Conservation (phyloP, 2,329 filamentous ascomycete species). For the Cladophialophora carrionii region DNA sequence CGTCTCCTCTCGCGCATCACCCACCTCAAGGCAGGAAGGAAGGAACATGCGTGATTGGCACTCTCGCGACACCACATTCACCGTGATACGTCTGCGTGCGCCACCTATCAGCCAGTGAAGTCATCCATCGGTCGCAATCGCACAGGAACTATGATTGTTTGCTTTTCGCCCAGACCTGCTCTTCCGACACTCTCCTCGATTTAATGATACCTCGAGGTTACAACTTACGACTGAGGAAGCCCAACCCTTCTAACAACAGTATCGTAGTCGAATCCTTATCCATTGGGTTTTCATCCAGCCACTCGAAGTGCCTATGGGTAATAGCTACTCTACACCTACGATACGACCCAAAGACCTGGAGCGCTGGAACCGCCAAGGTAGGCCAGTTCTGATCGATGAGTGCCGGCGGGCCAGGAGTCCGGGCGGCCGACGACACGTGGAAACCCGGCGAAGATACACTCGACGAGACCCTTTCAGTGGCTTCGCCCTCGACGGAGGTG, state of each 20-base stretch:
- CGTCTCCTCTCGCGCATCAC: background rate
- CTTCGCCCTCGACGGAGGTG: background rate
- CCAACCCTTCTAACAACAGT: background rate
- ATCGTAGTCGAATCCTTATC: background rate
- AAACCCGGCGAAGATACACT: background rate
- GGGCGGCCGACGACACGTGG: background rate
- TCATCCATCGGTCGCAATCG: background rate
- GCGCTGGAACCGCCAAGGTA: slow-evolving; percentile 1
- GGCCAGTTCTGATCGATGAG: background rate
- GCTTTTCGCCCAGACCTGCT: background rate
- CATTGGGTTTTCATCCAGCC: background rate
- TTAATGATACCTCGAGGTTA: background rate
- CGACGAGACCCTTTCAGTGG: background rate
- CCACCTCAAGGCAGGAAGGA: background rate
- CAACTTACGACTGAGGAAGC: background rate
- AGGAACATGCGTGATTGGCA: background rate
- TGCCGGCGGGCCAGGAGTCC: background rate
- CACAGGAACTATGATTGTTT: background rate
- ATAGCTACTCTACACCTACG: background rate
- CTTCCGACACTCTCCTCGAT: background rate
- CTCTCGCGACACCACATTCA: background rate
- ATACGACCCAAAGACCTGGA: slow-evolving; percentile 2
- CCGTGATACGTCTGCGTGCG: background rate
- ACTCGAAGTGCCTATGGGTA: background rate
- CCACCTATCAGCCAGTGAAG: background rate